phyloP scores from a whole-genome alignment of 495 filamentous ascomycete species.

The Xylaria curta region DNA sequence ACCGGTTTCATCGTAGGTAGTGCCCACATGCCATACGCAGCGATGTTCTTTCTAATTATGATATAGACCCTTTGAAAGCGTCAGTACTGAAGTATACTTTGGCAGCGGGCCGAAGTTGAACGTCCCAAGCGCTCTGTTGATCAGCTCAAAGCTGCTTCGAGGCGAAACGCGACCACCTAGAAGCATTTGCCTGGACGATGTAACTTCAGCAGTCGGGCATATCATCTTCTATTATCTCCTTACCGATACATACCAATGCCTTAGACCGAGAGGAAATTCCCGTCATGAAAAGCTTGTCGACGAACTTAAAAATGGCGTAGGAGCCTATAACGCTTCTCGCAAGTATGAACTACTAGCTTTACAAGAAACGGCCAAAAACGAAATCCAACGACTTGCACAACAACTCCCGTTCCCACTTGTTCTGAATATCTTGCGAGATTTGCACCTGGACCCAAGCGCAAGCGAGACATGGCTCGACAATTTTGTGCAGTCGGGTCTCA shows the following conservation, averaged over 20 bases:
- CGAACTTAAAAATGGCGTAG: slow-evolving; percentile 27
- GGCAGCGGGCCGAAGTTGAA: slow-evolving; percentile 2
- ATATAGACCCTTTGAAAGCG: slow-evolving; percentile 16
- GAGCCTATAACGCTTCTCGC: slow-evolving; percentile 25
- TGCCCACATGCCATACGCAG: background rate
- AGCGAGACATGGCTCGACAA: slow-evolving; percentile 34
- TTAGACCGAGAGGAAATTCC: slow-evolving; percentile 22
- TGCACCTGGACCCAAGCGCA: slow-evolving; percentile 26
- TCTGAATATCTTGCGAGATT: slow-evolving; percentile 32
- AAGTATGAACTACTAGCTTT: slow-evolving; percentile 30
- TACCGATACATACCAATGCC: slow-evolving; percentile 31
- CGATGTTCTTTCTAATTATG: background rate
- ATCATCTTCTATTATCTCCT: slow-evolving; percentile 34
- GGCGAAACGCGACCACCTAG: background rate
- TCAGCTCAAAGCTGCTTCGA: slow-evolving; percentile 8
- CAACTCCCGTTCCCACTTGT: slow-evolving; percentile 29
- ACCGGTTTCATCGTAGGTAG: slow-evolving; percentile 27
- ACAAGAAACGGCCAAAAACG: slow-evolving; percentile 25
- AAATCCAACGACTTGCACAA: slow-evolving; percentile 28
- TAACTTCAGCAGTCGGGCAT: slow-evolving; percentile 24
- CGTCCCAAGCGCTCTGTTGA: slow-evolving; percentile 21
- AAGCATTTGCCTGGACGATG: slow-evolving; percentile 2
- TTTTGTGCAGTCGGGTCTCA: slow-evolving; percentile 31
- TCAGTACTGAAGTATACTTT: slow-evolving; percentile 8
- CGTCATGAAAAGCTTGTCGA: slow-evolving; percentile 20